These are phyloP conservation scores for Sporisorium sorghi DNA, from an alignment of 1,284 basidiomycete genomes.

Conservation along the genomic window DNA sequence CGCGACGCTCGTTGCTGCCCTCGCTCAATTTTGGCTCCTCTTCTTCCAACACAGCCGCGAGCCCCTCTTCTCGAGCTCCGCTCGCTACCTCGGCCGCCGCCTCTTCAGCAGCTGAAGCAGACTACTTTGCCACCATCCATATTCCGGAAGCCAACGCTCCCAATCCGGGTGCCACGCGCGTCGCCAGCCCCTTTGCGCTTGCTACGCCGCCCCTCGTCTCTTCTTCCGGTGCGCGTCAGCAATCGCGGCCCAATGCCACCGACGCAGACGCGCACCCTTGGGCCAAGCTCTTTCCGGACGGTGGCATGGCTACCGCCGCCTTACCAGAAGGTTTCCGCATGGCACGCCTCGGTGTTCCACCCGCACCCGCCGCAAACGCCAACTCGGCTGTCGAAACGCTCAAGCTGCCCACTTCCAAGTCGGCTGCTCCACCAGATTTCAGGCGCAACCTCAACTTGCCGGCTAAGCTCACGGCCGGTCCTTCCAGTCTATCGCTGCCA, in stretches of 20 bases:
- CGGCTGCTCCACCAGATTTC: constrained; percentile 12
- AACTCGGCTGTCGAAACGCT: constrained; percentile 13
- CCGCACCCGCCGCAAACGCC: constrained; percentile 37
- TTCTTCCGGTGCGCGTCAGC: constrained; percentile 23
- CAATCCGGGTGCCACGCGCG: constrained; percentile 25
- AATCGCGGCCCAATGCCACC: constrained; percentile 5
- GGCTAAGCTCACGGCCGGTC: constrained; percentile 16
- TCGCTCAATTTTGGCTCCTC: constrained; percentile 38
- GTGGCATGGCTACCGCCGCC: constrained; percentile 47
- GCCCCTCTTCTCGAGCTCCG: constrained; percentile 11
- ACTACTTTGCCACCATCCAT: constrained; percentile 50
- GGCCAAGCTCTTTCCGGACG: constrained; percentile 48
- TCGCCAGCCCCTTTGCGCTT: constrained; percentile 48
- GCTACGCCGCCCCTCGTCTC: constrained; percentile 35
- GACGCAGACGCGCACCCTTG: constrained; percentile 43
- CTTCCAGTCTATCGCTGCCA: constrained; percentile 31
- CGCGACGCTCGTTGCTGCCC: constrained; percentile 31
- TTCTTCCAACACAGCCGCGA: constrained; percentile 11
- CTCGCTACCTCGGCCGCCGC: constrained; percentile 14
- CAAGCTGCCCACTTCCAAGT: constrained; percentile 7
- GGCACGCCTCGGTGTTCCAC: constrained; percentile 30
- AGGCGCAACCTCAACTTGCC: constrained; percentile 27
- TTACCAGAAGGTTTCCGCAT: constrained; percentile 39
- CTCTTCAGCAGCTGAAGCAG: constrained; percentile 19
- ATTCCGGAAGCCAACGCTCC: constrained; percentile 21